Base-by-base conservation (phyloP, 2,329 filamentous ascomycete species). In the Cladobotryum mycophilum region DNA sequence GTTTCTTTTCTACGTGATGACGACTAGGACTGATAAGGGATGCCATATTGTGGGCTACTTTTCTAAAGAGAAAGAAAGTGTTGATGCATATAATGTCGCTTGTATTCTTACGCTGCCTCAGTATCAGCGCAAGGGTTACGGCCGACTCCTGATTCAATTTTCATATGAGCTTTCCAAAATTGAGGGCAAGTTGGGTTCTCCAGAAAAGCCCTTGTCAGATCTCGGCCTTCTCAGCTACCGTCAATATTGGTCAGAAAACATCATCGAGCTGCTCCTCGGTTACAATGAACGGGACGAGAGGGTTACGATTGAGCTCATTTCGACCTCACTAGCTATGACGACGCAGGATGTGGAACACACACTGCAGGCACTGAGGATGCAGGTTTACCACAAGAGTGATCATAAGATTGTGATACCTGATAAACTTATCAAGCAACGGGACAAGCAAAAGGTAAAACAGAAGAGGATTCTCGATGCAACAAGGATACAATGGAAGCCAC, bases 31-130 rank as follows among this genome's bases (percentile, higher is more conserved):
- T 56, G 89, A 95, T 45, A 85, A 90, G 60, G 93, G 93, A 13
- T 93, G 87, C 61, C 93, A 97, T 64, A 80, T 99, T 45, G 88
- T 99, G n/a, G 93, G 93, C n/a, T 99, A 96, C 66, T 99, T 99
- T 69, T 95, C 88, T 50, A 99, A 99, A 67, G 93, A 99, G 68
- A 99, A 99, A 60, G 93, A 99, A 69, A 92, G 87, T 37, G 90
- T 90, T 0, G 95, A 99, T 61, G 89, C 88, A 30, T 99, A 97
- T 78, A 99, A 99, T 64, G 86, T 99, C 33, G 95, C 93, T 4
- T 99, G 95, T 79, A 99, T 99, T 66, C 76, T 99, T 53, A 99
- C 93, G 0, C 76, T 99, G 3, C 93, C 93, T 0, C 95, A 99
- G 65, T 97, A 95, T 61, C 93, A 99, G 69, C 83, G 93, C 20